Evolutionary conservation across 768 basidiomycete genomes (phyloP).

Genomic region (Candolleomyces efflorescens): DNA sequence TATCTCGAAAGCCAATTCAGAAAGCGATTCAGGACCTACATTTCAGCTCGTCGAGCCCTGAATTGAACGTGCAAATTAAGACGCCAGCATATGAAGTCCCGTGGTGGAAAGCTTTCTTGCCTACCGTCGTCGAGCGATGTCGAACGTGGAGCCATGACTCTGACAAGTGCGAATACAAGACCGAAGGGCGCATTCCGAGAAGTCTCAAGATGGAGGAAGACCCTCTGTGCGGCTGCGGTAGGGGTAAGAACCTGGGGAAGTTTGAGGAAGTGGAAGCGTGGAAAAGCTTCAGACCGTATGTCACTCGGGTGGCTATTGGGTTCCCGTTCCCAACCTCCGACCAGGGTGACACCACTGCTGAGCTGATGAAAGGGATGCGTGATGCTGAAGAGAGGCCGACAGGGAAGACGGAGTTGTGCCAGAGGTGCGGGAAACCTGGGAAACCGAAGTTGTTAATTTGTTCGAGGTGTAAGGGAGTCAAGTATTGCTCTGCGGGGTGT

Average conservation of each 20-base stretch:
- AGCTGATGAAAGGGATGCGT: not conserved
- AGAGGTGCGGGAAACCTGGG: slow-evolving; percentile 13
- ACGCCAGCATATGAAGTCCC: slow-evolving; percentile 28
- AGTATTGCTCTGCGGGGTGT: slow-evolving; percentile 42
- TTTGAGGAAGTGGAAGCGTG: slow-evolving; percentile 31
- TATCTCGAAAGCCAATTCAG: slow-evolving; percentile 13
- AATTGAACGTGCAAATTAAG: not conserved
- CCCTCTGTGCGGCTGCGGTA: slow-evolving; percentile 51
- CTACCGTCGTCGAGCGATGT: slow-evolving; percentile 47
- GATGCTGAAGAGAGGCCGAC: not conserved
- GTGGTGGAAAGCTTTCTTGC: slow-evolving; percentile 49
- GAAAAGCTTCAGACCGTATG: slow-evolving; percentile 35
- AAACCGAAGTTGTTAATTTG: slow-evolving; percentile 28
- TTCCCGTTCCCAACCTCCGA: slow-evolving; percentile 50
- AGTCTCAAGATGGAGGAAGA: slow-evolving; percentile 27
- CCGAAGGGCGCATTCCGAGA: slow-evolving; percentile 29
- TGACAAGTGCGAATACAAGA: slow-evolving; percentile 40
- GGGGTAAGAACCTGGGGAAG: slow-evolving; percentile 38
- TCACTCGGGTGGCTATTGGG: slow-evolving; percentile 45
- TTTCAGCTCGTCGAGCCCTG: no score
- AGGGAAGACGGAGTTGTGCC: slow-evolving; percentile 4
- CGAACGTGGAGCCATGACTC: slow-evolving; percentile 44
- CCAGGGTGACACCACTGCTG: slow-evolving; percentile 27
- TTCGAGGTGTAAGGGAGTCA: slow-evolving; percentile 30
- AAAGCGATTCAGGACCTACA: not conserved